Evolutionary conservation across 1,284 basidiomycete genomes (phyloP).

Genomic region (Porodaedalea pini): DNA sequence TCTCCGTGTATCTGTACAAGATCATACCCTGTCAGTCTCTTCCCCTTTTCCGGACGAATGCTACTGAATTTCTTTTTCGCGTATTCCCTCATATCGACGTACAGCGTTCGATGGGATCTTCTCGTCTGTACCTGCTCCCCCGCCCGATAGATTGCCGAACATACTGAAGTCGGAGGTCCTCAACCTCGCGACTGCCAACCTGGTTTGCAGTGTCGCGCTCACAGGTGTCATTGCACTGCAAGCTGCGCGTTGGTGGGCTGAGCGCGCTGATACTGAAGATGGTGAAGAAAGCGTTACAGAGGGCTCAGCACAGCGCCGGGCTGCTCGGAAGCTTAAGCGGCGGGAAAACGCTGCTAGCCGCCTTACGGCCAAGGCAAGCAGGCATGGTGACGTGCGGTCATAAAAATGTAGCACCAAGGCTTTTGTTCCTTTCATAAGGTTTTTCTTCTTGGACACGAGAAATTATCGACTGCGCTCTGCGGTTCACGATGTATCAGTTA

Average conservation of each 20-base stretch:
- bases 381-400: background rate
- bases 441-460: no score
- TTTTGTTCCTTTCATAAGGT: background rate
- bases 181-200: constrained; percentile 74
- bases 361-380: constrained; percentile 24
- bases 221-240: constrained; percentile 77
- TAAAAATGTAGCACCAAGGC: background rate
- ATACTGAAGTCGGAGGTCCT: constrained; percentile 57
- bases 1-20: constrained; percentile 64
- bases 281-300: constrained; percentile 24
- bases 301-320: constrained; percentile 3
- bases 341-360: constrained; percentile 16
- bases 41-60: background rate
- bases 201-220: constrained; percentile 77
- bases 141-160: constrained; percentile 40
- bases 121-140: constrained; percentile 40
- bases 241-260: constrained; percentile 77
- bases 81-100: constrained; percentile 11
- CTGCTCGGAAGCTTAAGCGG: constrained; percentile 8
- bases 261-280: constrained; percentile 48
- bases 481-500: constrained; percentile 1
- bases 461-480: background rate
- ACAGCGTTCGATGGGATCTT: constrained; percentile 57
- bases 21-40: constrained; percentile 66
- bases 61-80: no score